A percentile compares a stretch with the other conserved stretches of the same genome.
These are phyloP conservation scores for Fusarium transvaalense DNA, from an alignment of 2,329 filamentous ascomycete genomes.

Conservation along the genomic window DNA sequence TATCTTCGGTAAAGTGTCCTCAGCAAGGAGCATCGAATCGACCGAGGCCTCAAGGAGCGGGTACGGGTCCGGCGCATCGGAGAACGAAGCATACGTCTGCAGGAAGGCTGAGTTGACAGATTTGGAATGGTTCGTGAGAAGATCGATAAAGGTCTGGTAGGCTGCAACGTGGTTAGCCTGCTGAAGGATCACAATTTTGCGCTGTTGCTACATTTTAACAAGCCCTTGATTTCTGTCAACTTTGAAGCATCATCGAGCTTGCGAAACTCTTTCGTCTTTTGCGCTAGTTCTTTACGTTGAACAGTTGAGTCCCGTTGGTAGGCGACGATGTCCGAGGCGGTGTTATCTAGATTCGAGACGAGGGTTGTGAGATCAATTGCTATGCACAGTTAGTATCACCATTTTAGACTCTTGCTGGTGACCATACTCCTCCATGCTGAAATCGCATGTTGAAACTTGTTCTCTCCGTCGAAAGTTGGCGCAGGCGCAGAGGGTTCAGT, in stretches of 20 bases:
- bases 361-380: conserved; percentile 89
- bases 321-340: conserved; percentile 93
- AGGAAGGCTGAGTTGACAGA: conserved; percentile 93
- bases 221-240: conserved; percentile 85
- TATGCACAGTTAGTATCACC: conserved; percentile 56
- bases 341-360: conserved; percentile 87
- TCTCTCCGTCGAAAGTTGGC: conserved; percentile 69
- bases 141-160: conserved; percentile 97
- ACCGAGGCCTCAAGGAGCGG: conserved; percentile 96
- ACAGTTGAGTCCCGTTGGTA: conserved; percentile 96
- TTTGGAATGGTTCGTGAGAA: conserved; percentile 96
- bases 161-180: conserved; percentile 63
- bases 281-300: conserved; percentile 96
- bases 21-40: conserved; percentile 90
- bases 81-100: conserved; percentile 90
- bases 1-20: conserved; percentile 91
- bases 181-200: background rate
- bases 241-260: conserved; percentile 93
- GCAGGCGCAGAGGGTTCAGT: conserved; percentile 45
- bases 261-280: conserved; percentile 98
- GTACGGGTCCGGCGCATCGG: conserved; percentile 96
- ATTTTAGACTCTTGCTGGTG: background rate
- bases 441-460: conserved; percentile 97
- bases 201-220: conserved; percentile 78
- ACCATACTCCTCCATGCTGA: conserved; percentile 90